A percentile compares a stretch with the other conserved stretches of the same genome.
phyloP scores from a whole-genome alignment of 257 asterid species.

The Gardenia jasminoides region DNA sequence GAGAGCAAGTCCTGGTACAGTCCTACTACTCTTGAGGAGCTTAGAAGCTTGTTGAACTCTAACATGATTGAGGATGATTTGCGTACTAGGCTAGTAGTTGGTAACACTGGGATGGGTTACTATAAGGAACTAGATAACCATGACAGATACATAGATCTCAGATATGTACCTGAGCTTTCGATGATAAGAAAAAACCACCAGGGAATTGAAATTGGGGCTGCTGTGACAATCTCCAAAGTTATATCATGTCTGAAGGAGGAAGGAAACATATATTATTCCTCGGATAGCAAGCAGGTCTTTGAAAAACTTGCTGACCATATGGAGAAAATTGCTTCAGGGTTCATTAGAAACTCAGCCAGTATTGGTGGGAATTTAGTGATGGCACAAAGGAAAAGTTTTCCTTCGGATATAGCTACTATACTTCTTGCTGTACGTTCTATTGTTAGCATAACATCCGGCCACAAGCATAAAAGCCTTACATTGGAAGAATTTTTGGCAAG shows the following conservation, averaged over 20 bases:
- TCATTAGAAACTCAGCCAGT: slow-evolving; percentile 60
- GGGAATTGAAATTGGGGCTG: slow-evolving; percentile 63
- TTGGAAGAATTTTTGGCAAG: slow-evolving; percentile 49
- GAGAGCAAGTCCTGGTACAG: slow-evolving; percentile 52
- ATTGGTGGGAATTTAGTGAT: slow-evolving; percentile 70
- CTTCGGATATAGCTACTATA: slow-evolving; percentile 65
- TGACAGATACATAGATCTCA: slow-evolving; percentile 51
- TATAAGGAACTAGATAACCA: slow-evolving; percentile 45
- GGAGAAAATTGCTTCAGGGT: slow-evolving; percentile 59
- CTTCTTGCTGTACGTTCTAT: slow-evolving; percentile 50
- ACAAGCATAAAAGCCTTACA: slow-evolving; percentile 32
- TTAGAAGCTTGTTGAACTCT: slow-evolving; percentile 41
- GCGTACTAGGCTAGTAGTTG: slow-evolving; percentile 46
- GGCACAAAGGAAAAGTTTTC: slow-evolving; percentile 54
- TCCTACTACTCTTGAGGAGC: slow-evolving; percentile 53
- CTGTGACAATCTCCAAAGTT: slow-evolving; percentile 52
- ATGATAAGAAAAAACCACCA: slow-evolving; percentile 29
- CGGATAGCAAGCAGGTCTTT: slow-evolving; percentile 31
- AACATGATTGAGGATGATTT: slow-evolving; percentile 27
- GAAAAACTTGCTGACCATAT: slow-evolving; percentile 52
- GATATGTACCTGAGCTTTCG: slow-evolving; percentile 53
- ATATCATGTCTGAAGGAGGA: slow-evolving; percentile 41
- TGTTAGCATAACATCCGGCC: slow-evolving; percentile 38
- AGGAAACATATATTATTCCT: slow-evolving; percentile 9
- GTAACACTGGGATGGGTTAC: slow-evolving; percentile 65